A percentile compares a stretch with the other conserved stretches of the same genome.
phyloP scores from a whole-genome alignment of 345 rosid species.

The Salix koriyanagi region DNA sequence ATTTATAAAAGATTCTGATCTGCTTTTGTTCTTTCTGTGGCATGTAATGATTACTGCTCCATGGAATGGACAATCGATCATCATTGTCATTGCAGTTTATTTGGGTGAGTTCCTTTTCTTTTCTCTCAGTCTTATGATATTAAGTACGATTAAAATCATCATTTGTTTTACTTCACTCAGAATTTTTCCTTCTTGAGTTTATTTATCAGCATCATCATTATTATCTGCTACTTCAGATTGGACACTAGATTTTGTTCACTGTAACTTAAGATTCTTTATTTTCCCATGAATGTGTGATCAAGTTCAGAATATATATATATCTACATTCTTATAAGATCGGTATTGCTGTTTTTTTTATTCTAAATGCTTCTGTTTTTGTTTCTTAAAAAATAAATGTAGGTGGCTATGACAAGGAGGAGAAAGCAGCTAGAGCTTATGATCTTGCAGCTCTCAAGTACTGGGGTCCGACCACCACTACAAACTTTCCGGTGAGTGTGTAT shows the following conservation, averaged over 20 bases:
- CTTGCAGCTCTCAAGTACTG: slow-evolving; percentile 98
- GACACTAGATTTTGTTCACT: slow-evolving; percentile 14
- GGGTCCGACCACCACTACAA: slow-evolving; percentile 91
- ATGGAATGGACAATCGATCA: slow-evolving; percentile 38
- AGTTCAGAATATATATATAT: slow-evolving; percentile 5
- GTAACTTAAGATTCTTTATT: slow-evolving; percentile 14
- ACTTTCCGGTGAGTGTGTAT: slow-evolving; percentile 54
- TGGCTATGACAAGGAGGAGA: slow-evolving; percentile 94
- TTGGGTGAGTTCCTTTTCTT: slow-evolving; percentile 53
- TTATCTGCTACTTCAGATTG: slow-evolving; percentile 13
- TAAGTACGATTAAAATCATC: slow-evolving; percentile 18
- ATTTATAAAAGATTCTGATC: slow-evolving; percentile 28
- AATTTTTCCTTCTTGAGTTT: slow-evolving; percentile 7
- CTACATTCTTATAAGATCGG: slow-evolving; percentile 2
- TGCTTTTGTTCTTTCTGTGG: slow-evolving; percentile 40
- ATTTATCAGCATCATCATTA: background rate
- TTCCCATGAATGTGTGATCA: slow-evolving; percentile 12
- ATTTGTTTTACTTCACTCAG: slow-evolving; percentile 23
- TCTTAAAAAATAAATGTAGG: slow-evolving; percentile 32
- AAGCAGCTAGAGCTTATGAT: slow-evolving; percentile 92
- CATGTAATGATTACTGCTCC: slow-evolving; percentile 50
- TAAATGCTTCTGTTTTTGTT: background rate
- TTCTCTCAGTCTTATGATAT: background rate
- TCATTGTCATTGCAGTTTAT: slow-evolving; percentile 56
- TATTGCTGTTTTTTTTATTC: background rate